Evolutionary conservation across 768 basidiomycete genomes (phyloP), one percentile per base, ranked within the genome.

Genomic region (Mycena vulgaris): DNA sequence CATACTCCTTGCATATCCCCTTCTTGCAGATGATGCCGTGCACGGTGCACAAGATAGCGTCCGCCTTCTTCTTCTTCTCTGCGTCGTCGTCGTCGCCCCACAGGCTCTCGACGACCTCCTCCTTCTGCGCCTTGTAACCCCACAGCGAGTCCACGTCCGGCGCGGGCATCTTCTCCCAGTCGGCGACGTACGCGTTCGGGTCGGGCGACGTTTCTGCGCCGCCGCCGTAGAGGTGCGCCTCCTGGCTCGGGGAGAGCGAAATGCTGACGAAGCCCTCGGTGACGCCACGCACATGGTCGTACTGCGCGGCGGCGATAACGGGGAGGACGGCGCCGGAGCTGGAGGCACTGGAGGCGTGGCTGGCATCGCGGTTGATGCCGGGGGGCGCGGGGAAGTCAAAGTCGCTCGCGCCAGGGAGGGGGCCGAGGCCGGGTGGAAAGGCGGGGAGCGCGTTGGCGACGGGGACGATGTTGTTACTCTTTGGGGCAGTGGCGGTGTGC

Each of bases 1-100:
- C 74, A 74, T 79, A 76, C 70, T 80, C 82, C 21, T 62, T 63
- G 53, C 83, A 84, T 1, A 83, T 80, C 31, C 82, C 82, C 74
- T 82, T 82, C 75, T 80, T 82, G 56, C 83, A 83, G 21, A 76
- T 66, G 25, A 74, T 70, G 47, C 73, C 69, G 70, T 82, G 82
- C 39, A 75, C 76, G 0, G 75, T 75, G 60, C 83, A 83, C 51
- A 78, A n/a, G 13, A 78, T 64, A 16, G 66, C 69, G 42, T 61
- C 63, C 23, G 52, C 62, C 42, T 33, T 8, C 57, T 63, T 63
- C 53, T 66, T 71, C 40, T 70, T 70, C 66, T 64, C 17, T 57
- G 21, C 55, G 11, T 62, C 61, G 47, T 72, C 70, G 31, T 75
- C 75, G 0, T 75, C 77, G 17, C 67, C 78, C 79, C 80, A 81